Base-by-base conservation (phyloP, 768 basidiomycete genomes). In the Scleroderma citrinum region DNA sequence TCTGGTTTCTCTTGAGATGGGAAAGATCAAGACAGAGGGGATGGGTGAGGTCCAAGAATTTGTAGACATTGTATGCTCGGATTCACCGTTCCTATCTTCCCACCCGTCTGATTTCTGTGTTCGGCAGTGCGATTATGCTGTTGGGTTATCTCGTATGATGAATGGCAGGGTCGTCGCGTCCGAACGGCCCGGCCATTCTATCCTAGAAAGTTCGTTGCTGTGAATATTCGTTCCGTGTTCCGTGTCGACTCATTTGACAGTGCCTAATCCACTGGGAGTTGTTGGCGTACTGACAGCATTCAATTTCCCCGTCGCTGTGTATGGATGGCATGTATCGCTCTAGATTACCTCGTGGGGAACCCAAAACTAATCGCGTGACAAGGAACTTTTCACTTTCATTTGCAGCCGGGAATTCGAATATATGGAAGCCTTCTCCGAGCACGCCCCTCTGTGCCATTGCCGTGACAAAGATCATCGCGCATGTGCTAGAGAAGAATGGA, bases 251-350 rank as follows among this genome's bases (percentile, higher is more conserved):
- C 55, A 54, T 50, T 46, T 57, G 53, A 19, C 65, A 92, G 91
- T 95, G 3, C 88, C 94, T 8, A 96, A 96, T 64, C 94, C 95
- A 19, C 75, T 97, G 0, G 84, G 85, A 10, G 72, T 82, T 2
- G 73, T 86, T 8, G 82, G 74, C 26, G 81, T 95, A 10, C 69
- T 98, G 45, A 86, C 90, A 19, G 95, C 95, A 0, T 97, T 96
- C 75, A 98, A 98, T 66, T 98, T 97, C 64, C 95, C 95, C 10
- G 83, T 91, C 37, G 92, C 92, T 30, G 91, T 94, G 38, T 92
- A 90, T 66, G 91, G 91, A 55, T 93, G 91, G 90, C 85, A 67
- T 35, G 71, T 59, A 34, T 52, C 31, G 23, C 37, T 48, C 16
- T 20, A 19, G 19, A 35, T 19, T n/a, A 24, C 48, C 13, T 29